A percentile compares a stretch with the other conserved stretches of the same genome.
phyloP scores from a whole-genome alignment of 2,329 filamentous ascomycete genomes.

The Didymellaceae sp. region DNA sequence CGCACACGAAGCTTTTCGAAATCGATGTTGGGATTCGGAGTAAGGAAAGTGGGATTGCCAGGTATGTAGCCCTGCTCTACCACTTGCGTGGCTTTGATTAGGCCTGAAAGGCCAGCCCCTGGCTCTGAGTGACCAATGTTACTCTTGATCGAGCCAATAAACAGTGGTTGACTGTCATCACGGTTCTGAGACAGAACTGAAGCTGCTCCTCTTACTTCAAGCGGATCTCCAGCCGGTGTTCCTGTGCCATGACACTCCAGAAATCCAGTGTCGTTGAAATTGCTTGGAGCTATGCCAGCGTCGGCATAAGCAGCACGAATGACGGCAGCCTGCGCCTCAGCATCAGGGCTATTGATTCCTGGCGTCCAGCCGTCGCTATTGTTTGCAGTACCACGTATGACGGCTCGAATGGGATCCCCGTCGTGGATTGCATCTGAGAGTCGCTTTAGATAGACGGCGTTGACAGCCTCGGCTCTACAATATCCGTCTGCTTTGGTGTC shows the following conservation, averaged over 20 bases:
- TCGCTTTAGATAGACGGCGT: slow-evolving; percentile 34
- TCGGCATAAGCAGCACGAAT: slow-evolving; percentile 41
- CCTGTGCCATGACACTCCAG: slow-evolving; percentile 53
- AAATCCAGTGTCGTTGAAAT: slow-evolving; percentile 6
- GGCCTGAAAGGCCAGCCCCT: slow-evolving; percentile 40
- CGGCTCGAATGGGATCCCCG: slow-evolving; percentile 36
- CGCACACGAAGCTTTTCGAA: too few relatives aligned
- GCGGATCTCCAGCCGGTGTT: slow-evolving; percentile 57
- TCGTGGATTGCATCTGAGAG: slow-evolving; percentile 30
- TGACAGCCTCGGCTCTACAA: slow-evolving; percentile 34
- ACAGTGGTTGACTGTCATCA: not conserved
- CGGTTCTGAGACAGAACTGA: slow-evolving; percentile 11
- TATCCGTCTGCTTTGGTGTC: slow-evolving; percentile 31
- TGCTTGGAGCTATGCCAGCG: not conserved
- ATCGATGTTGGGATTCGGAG: too few relatives aligned
- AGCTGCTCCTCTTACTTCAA: slow-evolving; percentile 26
- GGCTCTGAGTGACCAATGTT: slow-evolving; percentile 51
- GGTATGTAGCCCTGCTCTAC: slow-evolving; percentile 46
- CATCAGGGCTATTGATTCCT: slow-evolving; percentile 33
- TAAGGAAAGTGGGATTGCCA: not conserved
- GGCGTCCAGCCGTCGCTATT: slow-evolving; percentile 27
- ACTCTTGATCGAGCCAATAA: slow-evolving; percentile 26
- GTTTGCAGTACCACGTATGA: slow-evolving; percentile 36
- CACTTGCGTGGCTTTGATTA: slow-evolving; percentile 48
- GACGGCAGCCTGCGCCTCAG: slow-evolving; percentile 53